Percentiles rank a stretch among this genome's conserved stretches.
These are phyloP conservation scores for Astrothelium macrocarpum DNA, from an alignment of 495 filamentous ascomycete species.

Conservation along the genomic window DNA sequence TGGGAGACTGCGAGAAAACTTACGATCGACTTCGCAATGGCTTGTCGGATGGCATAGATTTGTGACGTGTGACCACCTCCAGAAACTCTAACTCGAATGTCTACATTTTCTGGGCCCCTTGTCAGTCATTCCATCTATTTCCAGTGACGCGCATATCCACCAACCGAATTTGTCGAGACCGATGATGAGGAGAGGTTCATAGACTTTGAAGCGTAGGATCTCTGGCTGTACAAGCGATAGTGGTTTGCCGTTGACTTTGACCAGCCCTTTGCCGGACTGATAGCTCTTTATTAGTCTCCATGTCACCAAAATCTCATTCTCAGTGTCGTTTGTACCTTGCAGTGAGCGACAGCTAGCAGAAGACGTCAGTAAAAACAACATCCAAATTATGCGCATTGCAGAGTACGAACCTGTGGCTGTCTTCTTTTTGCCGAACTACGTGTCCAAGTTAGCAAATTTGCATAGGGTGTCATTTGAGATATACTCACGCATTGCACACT, in stretches of 20 bases:
- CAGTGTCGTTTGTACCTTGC: conserved; percentile 58
- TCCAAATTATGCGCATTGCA: background rate
- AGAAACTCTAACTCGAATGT: conserved; percentile 92
- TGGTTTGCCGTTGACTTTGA: conserved; percentile 98
- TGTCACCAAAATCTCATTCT: background rate
- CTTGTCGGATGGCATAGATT: conserved; percentile 97
- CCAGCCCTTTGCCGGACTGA: conserved; percentile 82
- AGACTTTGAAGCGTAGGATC: conserved; percentile 97
- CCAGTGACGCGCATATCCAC: background rate
- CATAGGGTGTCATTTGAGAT: background rate
- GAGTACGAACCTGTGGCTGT: conserved; percentile 29
- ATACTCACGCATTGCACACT: conserved; percentile 86
- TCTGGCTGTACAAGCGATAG: conserved; percentile 88
- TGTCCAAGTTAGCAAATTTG: conserved; percentile 4
- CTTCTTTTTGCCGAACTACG: conserved; percentile 33
- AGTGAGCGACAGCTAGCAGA: conserved; percentile 71
- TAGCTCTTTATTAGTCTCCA: conserved; percentile 29
- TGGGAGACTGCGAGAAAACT: conserved; percentile 6
- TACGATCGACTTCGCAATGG: conserved; percentile 90
- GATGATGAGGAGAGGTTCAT: conserved; percentile 94
- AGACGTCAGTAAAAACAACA: conserved; percentile 28
- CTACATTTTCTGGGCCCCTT: conserved; percentile 54
- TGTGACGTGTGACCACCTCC: conserved; percentile 98
- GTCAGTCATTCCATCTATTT: background rate
- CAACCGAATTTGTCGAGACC: conserved; percentile 86